phyloP scores from a whole-genome alignment of 768 basidiomycete species.

The Pleurotus giganteus region DNA sequence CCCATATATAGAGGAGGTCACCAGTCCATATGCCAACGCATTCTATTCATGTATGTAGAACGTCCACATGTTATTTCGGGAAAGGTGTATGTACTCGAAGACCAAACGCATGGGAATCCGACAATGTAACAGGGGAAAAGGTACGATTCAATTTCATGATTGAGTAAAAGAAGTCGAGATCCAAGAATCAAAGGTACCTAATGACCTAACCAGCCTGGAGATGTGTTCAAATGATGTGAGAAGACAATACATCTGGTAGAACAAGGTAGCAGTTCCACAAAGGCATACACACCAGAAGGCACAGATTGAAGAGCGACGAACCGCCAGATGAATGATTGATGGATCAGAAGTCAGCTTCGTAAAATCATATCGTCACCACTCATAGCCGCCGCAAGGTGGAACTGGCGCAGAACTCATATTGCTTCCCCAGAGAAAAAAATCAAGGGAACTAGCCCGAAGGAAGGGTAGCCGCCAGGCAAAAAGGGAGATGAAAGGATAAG shows the following conservation, averaged over 20 bases:
- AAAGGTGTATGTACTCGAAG: background rate
- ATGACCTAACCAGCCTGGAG: conserved; percentile 2
- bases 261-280: background rate
- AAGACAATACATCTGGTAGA: background rate
- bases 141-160: too few species aligned
- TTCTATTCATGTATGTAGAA: background rate
- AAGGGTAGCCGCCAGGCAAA: conserved; percentile 2
- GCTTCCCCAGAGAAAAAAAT: background rate
- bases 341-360: conserved; percentile 2
- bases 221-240: background rate
- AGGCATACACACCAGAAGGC: conserved; percentile 1
- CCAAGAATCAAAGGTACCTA: conserved; percentile 5
- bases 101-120: background rate
- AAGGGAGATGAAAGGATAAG: conserved; percentile 9
- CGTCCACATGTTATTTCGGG: background rate
- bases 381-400: conserved; percentile 1
- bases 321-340: conserved; percentile 8
- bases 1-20: too few species aligned
- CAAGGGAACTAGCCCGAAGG: background rate
- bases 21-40: too few species aligned
- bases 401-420: too few species aligned
- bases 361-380: background rate
- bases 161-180: background rate
- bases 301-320: background rate
- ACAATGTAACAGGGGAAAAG: too few species aligned